These are phyloP conservation scores for Cryptosporidium sp. DNA, from an alignment of 169 alveolate species.

Conservation along the genomic window DNA sequence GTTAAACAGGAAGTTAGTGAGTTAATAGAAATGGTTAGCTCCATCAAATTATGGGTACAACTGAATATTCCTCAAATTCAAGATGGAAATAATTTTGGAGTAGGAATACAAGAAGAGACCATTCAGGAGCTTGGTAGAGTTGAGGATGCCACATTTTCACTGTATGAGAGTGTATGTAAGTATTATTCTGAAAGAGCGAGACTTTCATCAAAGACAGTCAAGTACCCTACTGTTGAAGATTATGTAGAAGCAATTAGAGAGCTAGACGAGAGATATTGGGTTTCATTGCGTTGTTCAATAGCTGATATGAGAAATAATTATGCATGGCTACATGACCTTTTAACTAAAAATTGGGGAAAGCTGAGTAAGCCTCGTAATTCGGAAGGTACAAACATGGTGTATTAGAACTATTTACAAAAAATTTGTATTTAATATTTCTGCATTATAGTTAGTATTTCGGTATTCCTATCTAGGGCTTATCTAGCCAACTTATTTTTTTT, in stretches of 20 bases:
- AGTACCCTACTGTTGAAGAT: constrained; percentile 87
- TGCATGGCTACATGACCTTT: constrained; percentile 89
- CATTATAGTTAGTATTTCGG: not conserved
- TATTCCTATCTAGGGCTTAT: not conserved
- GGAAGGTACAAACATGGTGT: constrained; percentile 70
- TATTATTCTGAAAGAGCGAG: constrained; percentile 85
- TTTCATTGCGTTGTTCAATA: constrained; percentile 85
- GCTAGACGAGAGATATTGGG: constrained; percentile 90
- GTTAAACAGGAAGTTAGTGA: constrained; percentile 88
- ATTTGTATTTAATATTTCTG: not conserved
- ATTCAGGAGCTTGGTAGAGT: constrained; percentile 90
- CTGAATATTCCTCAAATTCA: constrained; percentile 90
- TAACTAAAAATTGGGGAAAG: constrained; percentile 82
- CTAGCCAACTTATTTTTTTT: not conserved
- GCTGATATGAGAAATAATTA: constrained; percentile 91
- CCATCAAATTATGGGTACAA: constrained; percentile 89
- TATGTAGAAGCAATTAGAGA: constrained; percentile 89
- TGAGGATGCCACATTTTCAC: constrained; percentile 88
- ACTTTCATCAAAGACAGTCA: constrained; percentile 87
- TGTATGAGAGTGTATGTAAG: constrained; percentile 87
- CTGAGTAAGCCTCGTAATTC: constrained; percentile 67
- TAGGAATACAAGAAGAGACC: constrained; percentile 91
- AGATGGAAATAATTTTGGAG: constrained; percentile 92
- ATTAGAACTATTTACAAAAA: not conserved
- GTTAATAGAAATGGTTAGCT: constrained; percentile 84